Evolutionary conservation across 164 flowering plant genomes (phyloP), one percentile per base, ranked within the genome.

Genomic region (Brasenia schreberi): DNA sequence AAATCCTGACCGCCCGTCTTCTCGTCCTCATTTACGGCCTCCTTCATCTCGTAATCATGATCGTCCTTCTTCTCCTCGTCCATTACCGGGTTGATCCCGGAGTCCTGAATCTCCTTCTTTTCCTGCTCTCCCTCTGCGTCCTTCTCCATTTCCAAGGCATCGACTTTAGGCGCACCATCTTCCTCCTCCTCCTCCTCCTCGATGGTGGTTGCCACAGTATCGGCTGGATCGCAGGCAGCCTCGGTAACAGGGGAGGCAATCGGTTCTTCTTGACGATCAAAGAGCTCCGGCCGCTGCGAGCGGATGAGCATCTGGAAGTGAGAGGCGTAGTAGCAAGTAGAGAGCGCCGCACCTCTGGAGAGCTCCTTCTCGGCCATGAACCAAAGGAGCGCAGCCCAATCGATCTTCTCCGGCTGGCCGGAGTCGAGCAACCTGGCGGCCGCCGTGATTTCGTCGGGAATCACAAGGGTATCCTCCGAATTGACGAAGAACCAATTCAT

Each of bases 281-380:
- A 77, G 61, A 87, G 59, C 45, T 75, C 82, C 43, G 68, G 79
- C 42, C 71, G 70, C 76, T 91, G 97, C 7, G 61, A 65, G 73
- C 77, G 87, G 19, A 92, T 85, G 83, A 92, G 69, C 49, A 62
- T 75, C 82, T 88, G 97, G 81, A 95, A 75, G 76, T 95, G 97
- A 0, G 87, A 78, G 0, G 92, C 89, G 52, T 87, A 87, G 68
- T 80, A 85, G 70, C 88, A 87, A 19, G 7, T 62, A 39, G 78
- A 67, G 9, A 73, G 27, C 33, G 19, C 33, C 0, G 62, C 49
- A 18, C 73, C 84, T 19, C 77, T 80, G 42, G 12, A 19, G 68
- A 95, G 67, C 79, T 95, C 99, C 78, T 84, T 89, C 83, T 88
- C 96, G 66, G 89, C 84, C 99, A 95, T 95, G 71, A 69, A 83